Percentiles rank a stretch among this genome's conserved stretches.
Evolutionary conservation across 225 moss, liverwort and hornwort genomes (phyloP).

Genomic region (Lunularia cruciata): DNA sequence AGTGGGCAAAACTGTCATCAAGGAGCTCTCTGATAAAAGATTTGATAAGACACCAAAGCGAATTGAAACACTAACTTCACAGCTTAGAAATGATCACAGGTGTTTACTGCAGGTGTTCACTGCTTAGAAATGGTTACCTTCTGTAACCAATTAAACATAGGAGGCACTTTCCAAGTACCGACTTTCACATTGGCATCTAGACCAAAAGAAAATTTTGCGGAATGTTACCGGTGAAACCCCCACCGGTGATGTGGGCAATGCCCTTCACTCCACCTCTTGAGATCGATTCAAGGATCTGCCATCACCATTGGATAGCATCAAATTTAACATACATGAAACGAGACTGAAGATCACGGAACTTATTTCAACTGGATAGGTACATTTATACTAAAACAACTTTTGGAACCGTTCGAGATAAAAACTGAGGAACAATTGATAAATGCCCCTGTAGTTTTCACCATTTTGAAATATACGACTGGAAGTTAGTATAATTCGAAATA

Average conservation of each 20-base stretch:
- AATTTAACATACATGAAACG: not conserved
- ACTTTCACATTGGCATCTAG: constrained; percentile 69
- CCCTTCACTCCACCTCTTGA: constrained; percentile 71
- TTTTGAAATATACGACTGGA: too few relatives aligned
- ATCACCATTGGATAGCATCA: not conserved
- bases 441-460: too few relatives aligned
- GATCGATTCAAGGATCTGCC: constrained; percentile 70
- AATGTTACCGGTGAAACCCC: constrained; percentile 96
- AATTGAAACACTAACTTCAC: too few relatives aligned
- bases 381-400: not conserved
- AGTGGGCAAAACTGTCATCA: too few relatives aligned
- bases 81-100: not conserved
- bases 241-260: constrained; percentile 95
- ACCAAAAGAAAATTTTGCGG: constrained; percentile 77
- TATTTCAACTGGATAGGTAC: not conserved
- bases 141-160: constrained; percentile 67
- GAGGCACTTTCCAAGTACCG: constrained; percentile 72
- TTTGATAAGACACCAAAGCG: not conserved
- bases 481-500: too few relatives aligned
- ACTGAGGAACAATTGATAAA: too few relatives aligned
- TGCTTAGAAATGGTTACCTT: constrained; percentile 24
- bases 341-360: not conserved
- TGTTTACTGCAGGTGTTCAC: not conserved
- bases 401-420: too few relatives aligned
- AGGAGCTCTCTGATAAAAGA: not conserved